Percentiles rank a stretch among this genome's conserved stretches.
Evolutionary conservation across 31 red algal genomes (phyloP).

Genomic region (Pterothamnion heteromorphum): DNA sequence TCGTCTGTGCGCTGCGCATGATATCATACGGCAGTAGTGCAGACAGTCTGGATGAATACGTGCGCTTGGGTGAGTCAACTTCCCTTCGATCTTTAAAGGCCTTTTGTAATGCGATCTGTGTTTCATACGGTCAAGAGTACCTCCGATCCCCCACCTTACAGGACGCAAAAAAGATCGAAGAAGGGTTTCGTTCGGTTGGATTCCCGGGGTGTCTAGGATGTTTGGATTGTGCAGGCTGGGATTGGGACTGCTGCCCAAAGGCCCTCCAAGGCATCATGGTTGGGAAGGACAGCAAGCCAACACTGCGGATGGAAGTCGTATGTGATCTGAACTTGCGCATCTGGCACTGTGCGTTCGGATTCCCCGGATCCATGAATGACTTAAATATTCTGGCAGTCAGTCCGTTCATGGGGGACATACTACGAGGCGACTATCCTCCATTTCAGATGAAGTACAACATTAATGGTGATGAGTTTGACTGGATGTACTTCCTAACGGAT

Average conservation of each 20-base stretch:
- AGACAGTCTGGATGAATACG: conserved; percentile 33
- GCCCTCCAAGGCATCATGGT: conserved; percentile 17
- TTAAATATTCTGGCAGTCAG: background rate
- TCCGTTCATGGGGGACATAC: background rate
- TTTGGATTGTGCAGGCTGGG: conserved; percentile 20
- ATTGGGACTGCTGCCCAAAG: conserved; percentile 14
- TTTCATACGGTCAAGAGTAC: background rate
- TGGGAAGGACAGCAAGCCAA: conserved; percentile 42
- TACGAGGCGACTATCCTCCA: background rate
- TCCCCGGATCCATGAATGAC: conserved; percentile 38
- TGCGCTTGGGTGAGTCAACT: background rate
- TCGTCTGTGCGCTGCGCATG: background rate
- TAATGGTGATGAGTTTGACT: background rate
- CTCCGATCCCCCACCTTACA: background rate
- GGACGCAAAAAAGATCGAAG: background rate
- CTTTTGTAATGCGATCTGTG: background rate
- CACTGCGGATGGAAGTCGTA: conserved; percentile 14
- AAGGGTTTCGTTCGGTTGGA: background rate
- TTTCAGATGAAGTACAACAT: background rate
- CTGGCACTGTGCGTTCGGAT: background rate
- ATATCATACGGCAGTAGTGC: background rate
- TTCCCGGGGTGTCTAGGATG: conserved; percentile 36
- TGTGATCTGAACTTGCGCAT: conserved; percentile 16
- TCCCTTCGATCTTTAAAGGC: background rate
- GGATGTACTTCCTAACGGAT: no score